Evolutionary conservation across 129 eudicot genomes (phyloP).

Genomic region (Sambucus nigra): DNA sequence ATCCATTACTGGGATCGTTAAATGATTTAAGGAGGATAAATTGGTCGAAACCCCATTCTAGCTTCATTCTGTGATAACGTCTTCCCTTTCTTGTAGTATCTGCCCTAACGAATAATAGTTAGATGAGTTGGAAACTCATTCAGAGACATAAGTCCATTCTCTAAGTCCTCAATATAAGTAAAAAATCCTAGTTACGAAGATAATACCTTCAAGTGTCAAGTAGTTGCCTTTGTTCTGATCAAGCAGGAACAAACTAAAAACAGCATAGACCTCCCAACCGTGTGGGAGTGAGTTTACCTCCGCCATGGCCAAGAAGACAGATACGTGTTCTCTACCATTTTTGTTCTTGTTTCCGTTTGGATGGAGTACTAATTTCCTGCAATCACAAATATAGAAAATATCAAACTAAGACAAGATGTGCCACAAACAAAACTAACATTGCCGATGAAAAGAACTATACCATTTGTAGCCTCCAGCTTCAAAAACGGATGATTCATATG

Average conservation of each 20-base stretch:
- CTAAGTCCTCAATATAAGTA: too few relatives aligned
- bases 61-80: conserved; percentile 42
- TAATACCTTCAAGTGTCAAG: conserved; percentile 46
- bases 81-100: conserved; percentile 35
- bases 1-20: conserved; percentile 36
- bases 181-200: neutral
- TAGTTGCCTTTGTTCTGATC: conserved; percentile 50
- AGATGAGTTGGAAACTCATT: too few relatives aligned
- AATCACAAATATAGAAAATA: neutral
- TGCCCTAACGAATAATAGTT: too few relatives aligned
- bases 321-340: conserved; percentile 30
- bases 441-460: too few relatives aligned
- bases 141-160: too few relatives aligned
- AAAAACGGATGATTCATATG: conserved; percentile 36
- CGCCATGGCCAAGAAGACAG: conserved; percentile 37
- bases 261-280: conserved; percentile 52
- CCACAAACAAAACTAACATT: too few relatives aligned
- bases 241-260: conserved; percentile 39
- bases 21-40: conserved; percentile 32
- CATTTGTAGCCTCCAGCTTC: conserved; percentile 71
- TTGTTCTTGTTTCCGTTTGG: conserved; percentile 58
- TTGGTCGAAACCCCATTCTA: conserved; percentile 53
- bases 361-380: conserved; percentile 49
- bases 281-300: conserved; percentile 25
- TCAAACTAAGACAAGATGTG: too few relatives aligned